phyloP scores from a whole-genome alignment of 345 rosid species.

The Gossypium longicalyx region DNA sequence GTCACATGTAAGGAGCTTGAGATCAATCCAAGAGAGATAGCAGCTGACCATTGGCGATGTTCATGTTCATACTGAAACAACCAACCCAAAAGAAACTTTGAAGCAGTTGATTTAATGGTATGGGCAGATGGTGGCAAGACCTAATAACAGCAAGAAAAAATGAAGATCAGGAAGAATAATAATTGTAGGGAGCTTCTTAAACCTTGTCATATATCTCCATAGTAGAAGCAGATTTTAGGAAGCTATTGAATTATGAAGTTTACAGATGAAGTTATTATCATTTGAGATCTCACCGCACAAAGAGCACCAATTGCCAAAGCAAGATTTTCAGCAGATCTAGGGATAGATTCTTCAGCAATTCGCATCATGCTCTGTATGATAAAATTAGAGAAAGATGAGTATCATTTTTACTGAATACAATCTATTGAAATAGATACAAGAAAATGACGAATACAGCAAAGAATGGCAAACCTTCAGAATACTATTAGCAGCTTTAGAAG shows the following conservation, averaged over 20 bases:
- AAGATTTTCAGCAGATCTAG: slow-evolving; percentile 84
- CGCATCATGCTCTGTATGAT: slow-evolving; percentile 50
- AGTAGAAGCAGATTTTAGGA: background rate
- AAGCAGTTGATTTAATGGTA: slow-evolving; percentile 64
- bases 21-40: slow-evolving; percentile 85
- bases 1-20: slow-evolving; percentile 72
- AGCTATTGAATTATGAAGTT: background rate
- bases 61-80: slow-evolving; percentile 80
- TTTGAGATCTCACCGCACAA: slow-evolving; percentile 49
- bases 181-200: background rate
- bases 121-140: slow-evolving; percentile 83
- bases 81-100: slow-evolving; percentile 76
- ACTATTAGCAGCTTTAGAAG: slow-evolving; percentile 70
- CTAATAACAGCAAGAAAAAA: slow-evolving; percentile 38
- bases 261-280: slow-evolving; percentile 5
- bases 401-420: background rate
- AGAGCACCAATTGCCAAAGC: slow-evolving; percentile 82
- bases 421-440: background rate
- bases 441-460: background rate
- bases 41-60: slow-evolving; percentile 94
- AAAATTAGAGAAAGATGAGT: slow-evolving; percentile 6
- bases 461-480: slow-evolving; percentile 65
- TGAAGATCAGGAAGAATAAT: background rate
- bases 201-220: background rate
- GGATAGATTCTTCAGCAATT: slow-evolving; percentile 70